Evolutionary conservation across 148 eudicot species (phyloP), one percentile per base, ranked within the genome.

Genomic region (Gaultheria prostrata): DNA sequence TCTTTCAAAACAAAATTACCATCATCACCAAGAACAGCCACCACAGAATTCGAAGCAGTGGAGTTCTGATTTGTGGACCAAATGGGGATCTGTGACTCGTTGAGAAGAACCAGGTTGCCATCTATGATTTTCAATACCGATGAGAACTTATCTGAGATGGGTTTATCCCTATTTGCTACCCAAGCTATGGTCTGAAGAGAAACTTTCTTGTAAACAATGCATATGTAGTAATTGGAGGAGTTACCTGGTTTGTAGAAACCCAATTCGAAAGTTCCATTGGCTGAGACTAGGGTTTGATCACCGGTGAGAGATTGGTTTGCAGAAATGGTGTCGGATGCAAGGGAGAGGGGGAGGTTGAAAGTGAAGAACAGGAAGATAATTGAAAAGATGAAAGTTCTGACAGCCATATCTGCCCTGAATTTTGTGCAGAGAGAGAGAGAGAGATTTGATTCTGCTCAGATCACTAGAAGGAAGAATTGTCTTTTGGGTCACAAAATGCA

Each of bases 121-220:
- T 90, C 80, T 48, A 67, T 32, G 77, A 92, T 82, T 65, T 84
- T 92, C n/a, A 92, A 85, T 59, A 80, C 82, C 33, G 88, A 83
- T 18, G 85, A 77, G 26, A 80, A 7, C 51, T 79, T 86, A 79
- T 92, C 89, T 3, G 57, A 51, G 57, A 90, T 20, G 26, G 90
- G 91, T 61, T 32, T 51, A n/a, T 87, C 91, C 76, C 90, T 87
- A 67, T 92, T 90, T 51, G 92, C 94, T 59, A 90, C 91, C 94
- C 94, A 92, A 78, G 85, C 89, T 51, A 86, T 46, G 33, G 92
- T 87, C 45, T 21, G 80, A 2, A n/a, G 30, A 56, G 86, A 83
- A 4, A 90, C 76, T 73, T 87, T 86, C 3, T 82, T 85, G 81
- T 87, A 89, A 92, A 92, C 90, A 14, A 90, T 89, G 54, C 90